Base-by-base conservation (phyloP, 768 basidiomycete species). In the Lyophyllum shimeji region DNA sequence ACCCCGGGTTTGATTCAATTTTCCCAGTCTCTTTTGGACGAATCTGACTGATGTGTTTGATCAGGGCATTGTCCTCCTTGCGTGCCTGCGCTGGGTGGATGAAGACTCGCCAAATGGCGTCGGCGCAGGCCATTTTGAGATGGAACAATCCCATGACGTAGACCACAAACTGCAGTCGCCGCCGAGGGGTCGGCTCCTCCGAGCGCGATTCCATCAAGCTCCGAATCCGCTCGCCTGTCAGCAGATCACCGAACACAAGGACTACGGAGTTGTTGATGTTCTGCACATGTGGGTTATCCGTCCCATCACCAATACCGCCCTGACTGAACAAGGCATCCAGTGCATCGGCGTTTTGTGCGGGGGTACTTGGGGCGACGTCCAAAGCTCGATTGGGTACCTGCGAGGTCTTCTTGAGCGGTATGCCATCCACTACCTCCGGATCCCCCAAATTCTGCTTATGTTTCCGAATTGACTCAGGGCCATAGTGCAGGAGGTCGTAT, bases 141-240 rank as follows among this genome's bases (percentile, higher is more conserved):
- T 70, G 69, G 39, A 71, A 70, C 7, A 66, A 47, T 2, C 69
- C 68, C n/a, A 60, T 53, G 1, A 54, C 31, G 21, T 57, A 75
- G 0, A 78, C 55, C 1, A 75, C 50, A 34, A 56, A 64, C 33
- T 77, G 73, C 2, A 72, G 55, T 0, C 70, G 61, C 1, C 47
- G 46, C 64, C 64, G 70, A 0, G 69, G 63, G 7, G 69, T 71
- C 1, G 15, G 6, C 53, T 79, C 72, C 1, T 63, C 56, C 9
- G 58, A 39, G 2, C 69, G 68, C 3, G 57, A 58, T 13, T 56
- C 62, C 1, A 42, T 51, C 4, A 74, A 49, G 54, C 50, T 66
- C 18, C 44, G 66, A 17, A 69, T 45, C 11, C 60, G 63, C 39
- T 73, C 60, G 1, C 53, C 58, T 0, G 69, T 71, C 0, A 64